phyloP scores from a whole-genome alignment of 1,139 yeast genomes.

The Zygosaccharomyces pseudobailii region DNA sequence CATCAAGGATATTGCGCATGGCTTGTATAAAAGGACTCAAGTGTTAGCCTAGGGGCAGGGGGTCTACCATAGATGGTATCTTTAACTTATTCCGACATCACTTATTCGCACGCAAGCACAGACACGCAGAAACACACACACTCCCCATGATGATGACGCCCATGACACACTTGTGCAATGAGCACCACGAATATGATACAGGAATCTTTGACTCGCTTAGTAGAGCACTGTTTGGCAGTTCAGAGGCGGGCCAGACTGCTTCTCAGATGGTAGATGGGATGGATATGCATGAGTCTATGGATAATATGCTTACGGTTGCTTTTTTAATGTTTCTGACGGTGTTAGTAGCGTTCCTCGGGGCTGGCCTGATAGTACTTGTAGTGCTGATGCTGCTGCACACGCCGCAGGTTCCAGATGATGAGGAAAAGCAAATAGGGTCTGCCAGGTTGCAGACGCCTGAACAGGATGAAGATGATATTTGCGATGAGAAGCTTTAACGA shows the following conservation, averaged over 20 bases:
- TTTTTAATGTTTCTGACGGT: slow-evolving; percentile 17
- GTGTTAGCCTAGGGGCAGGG: background rate
- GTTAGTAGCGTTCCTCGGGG: slow-evolving; percentile 12
- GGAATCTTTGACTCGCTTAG: slow-evolving; percentile 10
- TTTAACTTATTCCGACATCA: background rate
- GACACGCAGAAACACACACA: background rate
- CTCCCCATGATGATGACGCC: background rate
- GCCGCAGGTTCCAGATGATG: slow-evolving; percentile 8
- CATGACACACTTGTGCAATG: slow-evolving; percentile 9
- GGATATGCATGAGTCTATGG: slow-evolving; percentile 11
- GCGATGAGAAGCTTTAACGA: slow-evolving; percentile 4
- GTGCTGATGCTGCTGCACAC: slow-evolving; percentile 9
- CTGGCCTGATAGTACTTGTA: slow-evolving; percentile 13
- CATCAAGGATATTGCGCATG: background rate
- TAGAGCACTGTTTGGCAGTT: slow-evolving; percentile 4
- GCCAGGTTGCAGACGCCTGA: background rate
- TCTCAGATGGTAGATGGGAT: background rate
- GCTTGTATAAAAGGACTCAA: background rate
- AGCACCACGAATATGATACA: slow-evolving; percentile 12
- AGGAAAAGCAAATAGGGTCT: slow-evolving; percentile 10
- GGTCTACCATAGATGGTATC: background rate
- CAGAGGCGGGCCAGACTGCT: background rate
- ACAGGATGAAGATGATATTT: background rate
- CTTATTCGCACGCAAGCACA: background rate
- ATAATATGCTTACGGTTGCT: slow-evolving; percentile 12